Evolutionary conservation across 805 yeast species (phyloP), one percentile per base, ranked within the genome.

Genomic region (Danielozyma ontarioensis): DNA sequence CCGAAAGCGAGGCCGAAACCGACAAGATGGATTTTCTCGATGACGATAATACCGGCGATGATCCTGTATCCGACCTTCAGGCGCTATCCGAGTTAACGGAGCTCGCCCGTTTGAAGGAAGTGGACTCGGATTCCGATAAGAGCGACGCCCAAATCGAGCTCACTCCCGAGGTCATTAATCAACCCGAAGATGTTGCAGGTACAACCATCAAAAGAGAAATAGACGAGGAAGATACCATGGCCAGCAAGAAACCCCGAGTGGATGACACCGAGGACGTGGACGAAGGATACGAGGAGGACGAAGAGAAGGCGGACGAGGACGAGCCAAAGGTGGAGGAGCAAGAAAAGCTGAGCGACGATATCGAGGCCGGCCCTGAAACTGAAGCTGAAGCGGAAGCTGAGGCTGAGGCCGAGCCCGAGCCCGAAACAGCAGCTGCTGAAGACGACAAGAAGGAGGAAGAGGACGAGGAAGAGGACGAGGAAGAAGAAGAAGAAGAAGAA

Each of bases 1-100:
- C 75, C 36, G 78, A 70, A 35, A 81, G 93, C 12, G 96, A 88
- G 57, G 95, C 93, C 13, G 97, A 88, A 53, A 88, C 97, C 0
- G 96, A 88, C 51, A 81, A 76, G 46, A 77, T 87, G 85, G 90
- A 78, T 39, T 65, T 62, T 39, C 51, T 68, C 39, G 70, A 67
- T 15, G 67, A 61, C 35, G 59, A 41, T 53, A 34, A 42, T 12
- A 31, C 37, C 19, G 29, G 42, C 14, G 55, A 48, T 14, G 53
- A 49, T 26, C 54, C 40, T 18, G 47, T 41, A 1, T 57, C 62
- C 38, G 72, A 66, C 40, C 55, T 66, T 41, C 55, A 52, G 32
- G 55, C 61, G 4, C 53, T 66, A 29, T 64, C 72, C 6, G 55
- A 63, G 47, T 57, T 71, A 40, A 61, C 68, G 17, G 68, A 56